Percentiles rank a stretch among this genome's conserved stretches.
phyloP scores from a whole-genome alignment of 2,329 filamentous ascomycete species.

The Arthroderma sp. region DNA sequence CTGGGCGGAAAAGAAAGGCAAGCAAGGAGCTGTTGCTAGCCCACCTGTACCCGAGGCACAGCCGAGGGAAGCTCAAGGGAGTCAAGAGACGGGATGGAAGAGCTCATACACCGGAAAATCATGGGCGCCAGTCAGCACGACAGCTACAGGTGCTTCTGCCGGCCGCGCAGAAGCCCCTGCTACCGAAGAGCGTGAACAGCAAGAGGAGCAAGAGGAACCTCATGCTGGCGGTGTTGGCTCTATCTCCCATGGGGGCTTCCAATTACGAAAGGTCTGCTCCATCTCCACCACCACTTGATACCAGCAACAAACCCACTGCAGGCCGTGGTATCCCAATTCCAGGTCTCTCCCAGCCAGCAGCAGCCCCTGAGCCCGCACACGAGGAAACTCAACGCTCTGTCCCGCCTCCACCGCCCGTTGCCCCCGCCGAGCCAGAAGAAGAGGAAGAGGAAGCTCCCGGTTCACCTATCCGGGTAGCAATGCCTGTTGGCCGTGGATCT shows the following conservation, averaged over 20 bases:
- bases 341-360: slow-evolving; percentile 54
- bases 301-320: slow-evolving; percentile 55
- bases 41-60: slow-evolving; percentile 43
- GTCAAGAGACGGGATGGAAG: slow-evolving; percentile 60
- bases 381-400: slow-evolving; percentile 26
- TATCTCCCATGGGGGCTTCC: slow-evolving; percentile 49
- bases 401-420: slow-evolving; percentile 32
- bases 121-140: slow-evolving; percentile 74
- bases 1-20: slow-evolving; percentile 95
- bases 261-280: slow-evolving; percentile 31
- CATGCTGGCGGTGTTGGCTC: slow-evolving; percentile 57
- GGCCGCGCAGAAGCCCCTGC: slow-evolving; percentile 22
- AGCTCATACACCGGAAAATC: slow-evolving; percentile 82
- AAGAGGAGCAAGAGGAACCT: slow-evolving; percentile 32
- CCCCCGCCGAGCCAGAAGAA: slow-evolving; percentile 35
- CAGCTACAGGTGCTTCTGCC: slow-evolving; percentile 53
- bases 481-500: slow-evolving; percentile 61
- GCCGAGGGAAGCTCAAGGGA: slow-evolving; percentile 50
- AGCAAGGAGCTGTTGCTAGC: slow-evolving; percentile 52
- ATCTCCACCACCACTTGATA: slow-evolving; percentile 52
- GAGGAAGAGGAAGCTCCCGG: slow-evolving; percentile 41
- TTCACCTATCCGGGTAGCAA: slow-evolving; percentile 74
- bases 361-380: slow-evolving; percentile 41
- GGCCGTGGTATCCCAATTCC: slow-evolving; percentile 63
- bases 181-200: slow-evolving; percentile 3